Percentiles rank a stretch among this genome's conserved stretches.
phyloP scores from a whole-genome alignment of 768 basidiomycete species.

The Asterophora parasitica region DNA sequence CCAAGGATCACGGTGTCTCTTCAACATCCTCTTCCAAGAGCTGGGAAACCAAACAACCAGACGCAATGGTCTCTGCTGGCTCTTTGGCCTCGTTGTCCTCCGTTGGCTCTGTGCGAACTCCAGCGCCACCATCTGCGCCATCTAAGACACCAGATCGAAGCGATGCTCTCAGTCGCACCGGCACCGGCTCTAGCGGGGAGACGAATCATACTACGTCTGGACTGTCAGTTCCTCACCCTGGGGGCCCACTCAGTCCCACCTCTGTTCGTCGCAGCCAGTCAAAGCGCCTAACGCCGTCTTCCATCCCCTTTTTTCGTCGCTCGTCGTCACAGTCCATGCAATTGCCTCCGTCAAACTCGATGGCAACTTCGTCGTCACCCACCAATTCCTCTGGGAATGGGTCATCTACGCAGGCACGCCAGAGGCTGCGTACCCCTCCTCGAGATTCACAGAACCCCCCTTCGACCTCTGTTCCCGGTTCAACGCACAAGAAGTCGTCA shows the following conservation, averaged over 20 bases:
- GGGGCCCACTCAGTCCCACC: constrained; percentile 67
- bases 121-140: constrained; percentile 36
- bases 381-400: constrained; percentile 36
- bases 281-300: constrained; percentile 85
- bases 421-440: constrained; percentile 46
- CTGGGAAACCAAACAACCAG: constrained; percentile 70
- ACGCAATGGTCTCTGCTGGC: constrained; percentile 74
- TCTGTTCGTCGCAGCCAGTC: constrained; percentile 66
- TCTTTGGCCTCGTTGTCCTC: constrained; percentile 75
- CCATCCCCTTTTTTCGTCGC: constrained; percentile 91
- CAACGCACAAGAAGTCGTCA: constrained; percentile 74
- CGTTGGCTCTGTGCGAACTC: constrained; percentile 55
- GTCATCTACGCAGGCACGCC: constrained; percentile 34
- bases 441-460: constrained; percentile 46
- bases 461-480: constrained; percentile 52
- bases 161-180: constrained; percentile 56
- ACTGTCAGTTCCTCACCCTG: constrained; percentile 47
- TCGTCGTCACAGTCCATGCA: constrained; percentile 89
- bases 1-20: constrained; percentile 56
- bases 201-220: constrained; percentile 56
- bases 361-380: constrained; percentile 50
- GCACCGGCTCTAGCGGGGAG: constrained; percentile 73
- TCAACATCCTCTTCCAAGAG: constrained; percentile 37
- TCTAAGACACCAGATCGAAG: constrained; percentile 65
- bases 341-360: constrained; percentile 44